Percentiles rank a stretch among this genome's conserved stretches.
Evolutionary conservation across 805 yeast genomes (phyloP).

Genomic region (Saccharomyces jurei): DNA sequence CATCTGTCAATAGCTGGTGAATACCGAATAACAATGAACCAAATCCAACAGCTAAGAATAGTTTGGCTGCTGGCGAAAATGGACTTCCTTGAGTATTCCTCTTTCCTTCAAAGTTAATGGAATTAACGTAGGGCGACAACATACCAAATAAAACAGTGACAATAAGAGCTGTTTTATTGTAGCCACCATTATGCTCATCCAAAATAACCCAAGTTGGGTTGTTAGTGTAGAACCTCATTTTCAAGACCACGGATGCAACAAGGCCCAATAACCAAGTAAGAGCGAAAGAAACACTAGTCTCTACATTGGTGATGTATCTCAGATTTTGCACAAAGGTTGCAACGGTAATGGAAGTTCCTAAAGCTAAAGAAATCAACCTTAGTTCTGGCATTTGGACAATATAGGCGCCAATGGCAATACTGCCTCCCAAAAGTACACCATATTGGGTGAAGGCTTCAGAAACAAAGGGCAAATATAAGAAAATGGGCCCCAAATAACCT

Average conservation of each 20-base stretch:
- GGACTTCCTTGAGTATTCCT: constrained; percentile 9
- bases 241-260: constrained; percentile 61
- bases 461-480: constrained; percentile 40
- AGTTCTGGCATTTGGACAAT: constrained; percentile 57
- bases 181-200: constrained; percentile 80
- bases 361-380: constrained; percentile 56
- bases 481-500: constrained; percentile 49
- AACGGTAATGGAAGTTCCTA: constrained; percentile 58
- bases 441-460: constrained; percentile 22
- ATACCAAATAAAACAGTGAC: constrained; percentile 44
- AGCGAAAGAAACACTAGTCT: constrained; percentile 13
- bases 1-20: constrained; percentile 70
- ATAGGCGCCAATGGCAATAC: constrained; percentile 72
- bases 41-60: constrained; percentile 46
- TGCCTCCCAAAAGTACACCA: constrained; percentile 38
- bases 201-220: constrained; percentile 96
- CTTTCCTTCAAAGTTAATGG: constrained; percentile 15
- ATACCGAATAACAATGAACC: constrained; percentile 69
- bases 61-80: constrained; percentile 10
- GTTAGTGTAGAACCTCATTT: constrained; percentile 70
- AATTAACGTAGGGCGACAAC: constrained; percentile 43
- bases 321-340: constrained; percentile 53
- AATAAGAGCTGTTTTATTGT: constrained; percentile 55
- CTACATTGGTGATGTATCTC: constrained; percentile 31
- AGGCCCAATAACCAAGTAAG: constrained; percentile 48